phyloP scores from a whole-genome alignment of 2,329 filamentous ascomycete genomes.

The Sclerotinia spermophila region DNA sequence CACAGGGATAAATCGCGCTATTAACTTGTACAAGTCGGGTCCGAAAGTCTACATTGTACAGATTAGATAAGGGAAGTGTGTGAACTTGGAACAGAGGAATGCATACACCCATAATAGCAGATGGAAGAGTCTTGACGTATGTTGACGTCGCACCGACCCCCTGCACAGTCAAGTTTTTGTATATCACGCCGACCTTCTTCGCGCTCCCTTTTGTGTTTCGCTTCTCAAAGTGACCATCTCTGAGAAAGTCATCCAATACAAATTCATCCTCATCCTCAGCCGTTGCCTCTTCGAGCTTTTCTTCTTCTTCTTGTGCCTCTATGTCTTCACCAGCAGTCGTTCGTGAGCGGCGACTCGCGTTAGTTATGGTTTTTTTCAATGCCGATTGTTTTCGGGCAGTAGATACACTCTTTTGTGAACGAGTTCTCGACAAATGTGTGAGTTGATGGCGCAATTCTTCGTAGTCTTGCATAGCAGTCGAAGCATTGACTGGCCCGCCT shows the following conservation, averaged over 20 bases:
- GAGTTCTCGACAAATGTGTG: conserved; percentile 48
- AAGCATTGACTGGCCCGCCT: conserved; percentile 46
- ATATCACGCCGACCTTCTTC: conserved; percentile 76
- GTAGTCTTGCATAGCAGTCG: conserved; percentile 56
- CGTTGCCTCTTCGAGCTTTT: conserved; percentile 32
- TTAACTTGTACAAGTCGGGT: conserved; percentile 67
- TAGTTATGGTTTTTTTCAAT: conserved; percentile 21
- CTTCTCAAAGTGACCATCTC: conserved; percentile 68
- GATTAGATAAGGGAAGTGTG: not conserved
- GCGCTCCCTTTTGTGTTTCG: conserved; percentile 62
- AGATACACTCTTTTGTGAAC: conserved; percentile 23
- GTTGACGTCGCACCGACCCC: conserved; percentile 63
- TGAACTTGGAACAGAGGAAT: not conserved
- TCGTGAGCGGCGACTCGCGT: conserved; percentile 20
- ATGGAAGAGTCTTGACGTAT: conserved; percentile 68
- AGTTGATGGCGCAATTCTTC: conserved; percentile 54
- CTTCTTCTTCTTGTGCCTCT: conserved; percentile 32
- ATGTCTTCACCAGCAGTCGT: conserved; percentile 33
- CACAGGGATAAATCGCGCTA: conserved; percentile 39
- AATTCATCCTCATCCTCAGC: conserved; percentile 41
- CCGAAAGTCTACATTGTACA: conserved; percentile 59
- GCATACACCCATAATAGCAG: conserved; percentile 60
- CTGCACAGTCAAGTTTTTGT: conserved; percentile 71
- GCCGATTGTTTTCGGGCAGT: conserved; percentile 14
- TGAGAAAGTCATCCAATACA: conserved; percentile 16